Conservation (phyloP, 192 early-diverging fungal genomes). For the Umbelopsis sp. region DNA sequence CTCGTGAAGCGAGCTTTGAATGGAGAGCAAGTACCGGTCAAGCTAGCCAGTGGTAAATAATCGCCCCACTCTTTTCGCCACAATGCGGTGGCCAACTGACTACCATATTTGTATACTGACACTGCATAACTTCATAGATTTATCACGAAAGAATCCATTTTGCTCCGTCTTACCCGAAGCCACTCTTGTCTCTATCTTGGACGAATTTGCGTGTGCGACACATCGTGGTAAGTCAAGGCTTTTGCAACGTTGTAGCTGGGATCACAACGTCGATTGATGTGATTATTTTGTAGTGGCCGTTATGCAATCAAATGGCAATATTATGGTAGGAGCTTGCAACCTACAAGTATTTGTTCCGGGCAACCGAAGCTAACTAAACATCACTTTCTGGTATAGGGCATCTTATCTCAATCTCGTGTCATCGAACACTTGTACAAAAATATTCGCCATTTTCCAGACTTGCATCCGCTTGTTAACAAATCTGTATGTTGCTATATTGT, state of each 20-base stretch:
- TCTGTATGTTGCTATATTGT: conserved; percentile 40
- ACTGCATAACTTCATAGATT: conserved; percentile 44
- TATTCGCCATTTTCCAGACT: conserved; percentile 47
- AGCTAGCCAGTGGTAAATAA: conserved; percentile 59
- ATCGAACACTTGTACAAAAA: conserved; percentile 71
- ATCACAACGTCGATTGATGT: background rate
- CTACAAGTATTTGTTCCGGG: background rate
- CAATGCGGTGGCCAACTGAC: background rate
- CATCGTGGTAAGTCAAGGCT: conserved; percentile 60
- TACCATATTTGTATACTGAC: background rate
- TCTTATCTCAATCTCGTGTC: conserved; percentile 76
- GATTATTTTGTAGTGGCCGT: conserved; percentile 62
- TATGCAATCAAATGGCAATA: conserved; percentile 57
- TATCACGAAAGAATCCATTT: conserved; percentile 84
- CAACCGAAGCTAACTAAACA: background rate
- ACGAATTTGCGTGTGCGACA: conserved; percentile 73
- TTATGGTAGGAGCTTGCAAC: conserved; percentile 40
- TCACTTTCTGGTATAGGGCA: conserved; percentile 47
- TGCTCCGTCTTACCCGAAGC: conserved; percentile 80
- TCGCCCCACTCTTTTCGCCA: conserved; percentile 8
- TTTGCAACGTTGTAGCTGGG: background rate
- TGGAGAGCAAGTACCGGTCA: conserved; percentile 60
- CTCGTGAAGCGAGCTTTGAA: conserved; percentile 54
- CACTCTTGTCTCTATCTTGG: conserved; percentile 68
- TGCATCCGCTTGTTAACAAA: conserved; percentile 49